Evolutionary conservation across 495 filamentous ascomycete genomes (phyloP).

Genomic region (Hypomontagnella monticulosa): DNA sequence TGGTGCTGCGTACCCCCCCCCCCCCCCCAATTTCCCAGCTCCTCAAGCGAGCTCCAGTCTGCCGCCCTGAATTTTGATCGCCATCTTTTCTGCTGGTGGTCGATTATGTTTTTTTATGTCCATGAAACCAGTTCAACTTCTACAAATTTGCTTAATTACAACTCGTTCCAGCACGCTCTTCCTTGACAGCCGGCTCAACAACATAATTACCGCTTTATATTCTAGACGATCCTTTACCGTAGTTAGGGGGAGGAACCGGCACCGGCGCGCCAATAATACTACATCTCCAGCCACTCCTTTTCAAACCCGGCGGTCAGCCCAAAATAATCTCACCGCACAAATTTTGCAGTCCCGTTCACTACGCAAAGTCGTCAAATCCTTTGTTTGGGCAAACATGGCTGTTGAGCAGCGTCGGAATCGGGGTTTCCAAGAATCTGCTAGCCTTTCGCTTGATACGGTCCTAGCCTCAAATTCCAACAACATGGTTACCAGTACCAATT

Average conservation of each 20-base stretch:
- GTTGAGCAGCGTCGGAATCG: slow-evolving; percentile 38
- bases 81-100: slow-evolving; percentile 39
- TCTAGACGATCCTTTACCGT: slow-evolving; percentile 36
- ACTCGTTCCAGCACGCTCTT: slow-evolving; percentile 42
- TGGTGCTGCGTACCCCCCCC: slow-evolving; percentile 41
- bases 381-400: slow-evolving; percentile 37
- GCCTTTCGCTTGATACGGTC: slow-evolving; percentile 48
- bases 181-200: slow-evolving; percentile 36
- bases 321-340: slow-evolving; percentile 26
- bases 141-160: slow-evolving; percentile 45
- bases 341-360: slow-evolving; percentile 30
- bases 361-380: slow-evolving; percentile 25
- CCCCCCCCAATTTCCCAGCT: slow-evolving; percentile 43
- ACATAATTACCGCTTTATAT: slow-evolving; percentile 37
- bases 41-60: slow-evolving; percentile 41
- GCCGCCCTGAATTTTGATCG: slow-evolving; percentile 44
- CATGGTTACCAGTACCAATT: slow-evolving; percentile 13
- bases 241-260: slow-evolving; percentile 26
- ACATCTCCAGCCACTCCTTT: slow-evolving; percentile 43
- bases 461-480: slow-evolving; percentile 40
- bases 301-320: slow-evolving; percentile 28
- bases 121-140: slow-evolving; percentile 45
- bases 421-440: slow-evolving; percentile 35
- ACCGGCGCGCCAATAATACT: slow-evolving; percentile 28
- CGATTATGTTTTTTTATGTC: slow-evolving; percentile 42